phyloP scores from a whole-genome alignment of 192 early-diverging fungal species.

The Podila minutissima region DNA sequence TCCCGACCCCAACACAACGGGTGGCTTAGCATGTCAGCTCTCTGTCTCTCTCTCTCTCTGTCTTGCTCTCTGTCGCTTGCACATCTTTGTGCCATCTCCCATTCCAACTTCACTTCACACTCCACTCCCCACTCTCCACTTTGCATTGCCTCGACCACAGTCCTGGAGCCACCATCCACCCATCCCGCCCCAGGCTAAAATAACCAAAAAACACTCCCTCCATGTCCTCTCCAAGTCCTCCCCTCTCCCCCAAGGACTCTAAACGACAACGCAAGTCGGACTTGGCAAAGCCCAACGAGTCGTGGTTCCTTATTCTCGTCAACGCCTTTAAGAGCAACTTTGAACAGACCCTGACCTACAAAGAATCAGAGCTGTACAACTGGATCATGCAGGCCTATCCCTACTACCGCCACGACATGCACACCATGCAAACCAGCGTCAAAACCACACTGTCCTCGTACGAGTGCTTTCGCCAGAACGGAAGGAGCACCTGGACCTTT shows the following conservation, averaged over 20 bases:
- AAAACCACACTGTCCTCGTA: slow-evolving; percentile 49
- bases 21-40: no score
- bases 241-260: not conserved
- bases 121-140: no score
- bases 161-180: not conserved
- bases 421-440: slow-evolving; percentile 52
- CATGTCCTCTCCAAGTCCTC: slow-evolving; percentile 14
- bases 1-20: no score
- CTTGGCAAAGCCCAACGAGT: slow-evolving; percentile 48
- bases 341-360: slow-evolving; percentile 55
- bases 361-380: slow-evolving; percentile 49
- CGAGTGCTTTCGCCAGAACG: slow-evolving; percentile 51
- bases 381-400: slow-evolving; percentile 56
- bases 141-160: not conserved
- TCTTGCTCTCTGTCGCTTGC: not conserved
- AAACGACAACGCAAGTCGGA: slow-evolving; percentile 24
- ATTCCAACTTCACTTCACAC: no score
- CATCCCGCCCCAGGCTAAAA: not conserved
- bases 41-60: no score
- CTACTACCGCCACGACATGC: slow-evolving; percentile 49
- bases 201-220: not conserved
- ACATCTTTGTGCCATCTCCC: slow-evolving; percentile 1
- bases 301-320: slow-evolving; percentile 54
- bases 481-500: slow-evolving; percentile 46
- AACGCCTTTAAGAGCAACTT: slow-evolving; percentile 57